phyloP scores from a whole-genome alignment of 148 eudicot genomes.

The Dianthus caryophyllus region DNA sequence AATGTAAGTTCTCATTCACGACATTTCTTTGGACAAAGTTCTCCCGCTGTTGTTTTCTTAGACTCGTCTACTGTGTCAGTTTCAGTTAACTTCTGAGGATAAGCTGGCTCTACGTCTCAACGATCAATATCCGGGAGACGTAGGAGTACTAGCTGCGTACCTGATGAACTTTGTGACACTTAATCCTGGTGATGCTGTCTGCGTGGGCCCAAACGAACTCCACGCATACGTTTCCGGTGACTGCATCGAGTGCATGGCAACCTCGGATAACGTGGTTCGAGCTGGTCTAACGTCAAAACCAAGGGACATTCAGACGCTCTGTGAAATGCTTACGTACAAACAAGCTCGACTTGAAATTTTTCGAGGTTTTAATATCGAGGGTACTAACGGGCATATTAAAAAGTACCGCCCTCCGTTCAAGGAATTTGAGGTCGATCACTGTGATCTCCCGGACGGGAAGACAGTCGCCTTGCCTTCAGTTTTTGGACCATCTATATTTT shows the following conservation, averaged over 20 bases:
- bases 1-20: slow-evolving; percentile 29
- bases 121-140: slow-evolving; percentile 68
- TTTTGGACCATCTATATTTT: slow-evolving; percentile 66
- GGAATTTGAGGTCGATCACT: slow-evolving; percentile 83
- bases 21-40: background rate
- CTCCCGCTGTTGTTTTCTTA: background rate
- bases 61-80: background rate
- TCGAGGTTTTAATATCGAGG: slow-evolving; percentile 45
- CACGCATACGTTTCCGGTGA: slow-evolving; percentile 84
- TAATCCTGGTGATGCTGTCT: slow-evolving; percentile 74
- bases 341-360: slow-evolving; percentile 66
- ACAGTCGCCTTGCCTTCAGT: slow-evolving; percentile 40
- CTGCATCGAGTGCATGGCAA: slow-evolving; percentile 91
- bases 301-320: slow-evolving; percentile 61
- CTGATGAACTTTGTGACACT: slow-evolving; percentile 75
- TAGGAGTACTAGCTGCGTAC: slow-evolving; percentile 74
- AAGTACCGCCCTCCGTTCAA: slow-evolving; percentile 74
- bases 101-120: slow-evolving; percentile 63
- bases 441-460: slow-evolving; percentile 42
- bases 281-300: slow-evolving; percentile 89
- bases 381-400: slow-evolving; percentile 33
- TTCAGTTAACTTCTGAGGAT: slow-evolving; percentile 62
- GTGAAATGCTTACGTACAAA: slow-evolving; percentile 91
- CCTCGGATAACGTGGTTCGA: slow-evolving; percentile 94
- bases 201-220: slow-evolving; percentile 80